A percentile compares a stretch with the other conserved stretches of the same genome.
Conservation (phyloP, 129 eudicot genomes). For the Calendula officinalis region DNA sequence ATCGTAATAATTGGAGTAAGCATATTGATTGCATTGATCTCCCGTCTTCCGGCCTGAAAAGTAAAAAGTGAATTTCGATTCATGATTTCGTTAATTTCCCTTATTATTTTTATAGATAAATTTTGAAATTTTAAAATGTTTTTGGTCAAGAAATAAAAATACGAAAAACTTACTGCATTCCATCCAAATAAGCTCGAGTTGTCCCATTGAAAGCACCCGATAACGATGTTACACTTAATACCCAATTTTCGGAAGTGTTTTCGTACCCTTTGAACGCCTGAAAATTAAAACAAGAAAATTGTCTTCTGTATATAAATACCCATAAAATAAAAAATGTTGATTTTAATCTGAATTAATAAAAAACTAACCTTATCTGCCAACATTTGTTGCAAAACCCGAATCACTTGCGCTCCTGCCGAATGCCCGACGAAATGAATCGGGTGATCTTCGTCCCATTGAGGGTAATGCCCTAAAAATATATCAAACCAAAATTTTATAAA, state of each 20-base stretch:
- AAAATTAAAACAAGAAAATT: neutral
- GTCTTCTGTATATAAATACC: neutral
- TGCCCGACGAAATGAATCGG: conserved; percentile 98
- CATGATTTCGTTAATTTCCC: too few relatives aligned
- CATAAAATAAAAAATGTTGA: neutral
- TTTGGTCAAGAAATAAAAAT: neutral
- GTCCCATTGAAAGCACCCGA: conserved; percentile 97
- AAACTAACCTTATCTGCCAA: conserved; percentile 80
- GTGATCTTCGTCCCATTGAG: conserved; percentile 96
- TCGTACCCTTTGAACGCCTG: conserved; percentile 89
- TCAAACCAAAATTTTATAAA: conserved; percentile 28
- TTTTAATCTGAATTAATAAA: neutral
- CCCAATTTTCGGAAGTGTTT: conserved; percentile 78
- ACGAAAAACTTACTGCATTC: conserved; percentile 75
- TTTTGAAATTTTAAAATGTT: too few relatives aligned
- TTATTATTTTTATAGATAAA: too few relatives aligned
- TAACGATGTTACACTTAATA: conserved; percentile 75
- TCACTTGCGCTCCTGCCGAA: conserved; percentile 95
- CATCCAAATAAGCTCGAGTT: conserved; percentile 85
- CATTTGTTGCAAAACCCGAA: conserved; percentile 90
- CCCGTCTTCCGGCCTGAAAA: conserved; percentile 80
- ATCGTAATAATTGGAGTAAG: conserved; percentile 70
- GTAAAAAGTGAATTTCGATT: neutral
- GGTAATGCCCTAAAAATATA: conserved; percentile 61
- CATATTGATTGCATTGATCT: conserved; percentile 68